Evolutionary conservation across 768 basidiomycete species (phyloP).

Genomic region (Hysterangium stoloniferum): DNA sequence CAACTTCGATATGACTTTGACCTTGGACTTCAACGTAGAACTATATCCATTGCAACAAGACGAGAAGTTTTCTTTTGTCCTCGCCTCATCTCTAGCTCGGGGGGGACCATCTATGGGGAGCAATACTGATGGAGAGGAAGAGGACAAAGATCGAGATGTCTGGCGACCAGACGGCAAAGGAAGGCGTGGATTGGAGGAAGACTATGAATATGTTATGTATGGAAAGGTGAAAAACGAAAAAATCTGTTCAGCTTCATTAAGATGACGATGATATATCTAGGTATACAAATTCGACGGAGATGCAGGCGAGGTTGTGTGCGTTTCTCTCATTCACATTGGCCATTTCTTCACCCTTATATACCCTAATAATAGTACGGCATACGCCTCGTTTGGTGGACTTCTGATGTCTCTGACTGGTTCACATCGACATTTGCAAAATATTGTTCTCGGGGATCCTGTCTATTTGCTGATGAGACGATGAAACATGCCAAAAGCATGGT

Average conservation of each 20-base stretch:
- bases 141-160: constrained; percentile 69
- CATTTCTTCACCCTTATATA: constrained; percentile 12
- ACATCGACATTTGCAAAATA: constrained; percentile 83
- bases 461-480: constrained; percentile 84
- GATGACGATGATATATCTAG: constrained; percentile 31
- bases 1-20: constrained; percentile 88
- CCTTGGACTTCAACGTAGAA: constrained; percentile 91
- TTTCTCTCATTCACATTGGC: neutral
- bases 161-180: constrained; percentile 86
- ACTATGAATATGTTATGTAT: constrained; percentile 99
- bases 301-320: constrained; percentile 78
- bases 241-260: neutral
- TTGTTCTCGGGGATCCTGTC: constrained; percentile 90
- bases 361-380: constrained; percentile 62
- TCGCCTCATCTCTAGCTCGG: constrained; percentile 72
- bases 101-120: constrained; percentile 34
- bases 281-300: constrained; percentile 96
- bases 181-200: constrained; percentile 76
- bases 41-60: constrained; percentile 65
- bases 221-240: constrained; percentile 64
- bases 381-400: constrained; percentile 93
- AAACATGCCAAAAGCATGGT: constrained; percentile 16
- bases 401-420: constrained; percentile 91
- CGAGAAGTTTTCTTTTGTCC: constrained; percentile 75
- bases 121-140: constrained; percentile 45